A percentile compares a stretch with the other conserved stretches of the same genome.
These are phyloP conservation scores for Cercospora zeae-maydis DNA, from an alignment of 2,329 filamentous ascomycete genomes.

Conservation along the genomic window DNA sequence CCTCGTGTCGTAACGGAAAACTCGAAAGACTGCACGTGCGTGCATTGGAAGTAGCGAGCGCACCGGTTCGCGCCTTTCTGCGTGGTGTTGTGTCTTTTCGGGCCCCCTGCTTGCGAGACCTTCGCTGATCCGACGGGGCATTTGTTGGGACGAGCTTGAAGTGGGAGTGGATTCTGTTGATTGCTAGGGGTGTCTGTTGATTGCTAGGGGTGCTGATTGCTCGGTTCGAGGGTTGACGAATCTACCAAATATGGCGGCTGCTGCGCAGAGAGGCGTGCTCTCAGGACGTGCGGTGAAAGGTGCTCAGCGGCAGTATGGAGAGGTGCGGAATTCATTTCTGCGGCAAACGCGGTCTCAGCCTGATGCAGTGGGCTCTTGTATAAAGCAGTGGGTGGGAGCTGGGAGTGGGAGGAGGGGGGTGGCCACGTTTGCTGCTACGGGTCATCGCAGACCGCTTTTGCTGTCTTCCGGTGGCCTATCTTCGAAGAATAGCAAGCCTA, in stretches of 20 bases:
- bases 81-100: background rate
- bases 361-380: slow-evolving; percentile 7
- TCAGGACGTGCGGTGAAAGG: background rate
- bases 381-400: slow-evolving; percentile 4
- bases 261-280: background rate
- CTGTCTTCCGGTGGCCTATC: background rate
- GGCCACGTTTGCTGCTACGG: slow-evolving; percentile 10
- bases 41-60: background rate
- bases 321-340: background rate
- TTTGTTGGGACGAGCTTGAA: background rate
- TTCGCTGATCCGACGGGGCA: background rate
- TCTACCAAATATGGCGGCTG: slow-evolving; percentile 4
- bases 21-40: background rate
- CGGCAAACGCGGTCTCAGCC: slow-evolving; percentile 2
- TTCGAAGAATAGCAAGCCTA: background rate
- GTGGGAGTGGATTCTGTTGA: background rate
- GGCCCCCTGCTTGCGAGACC: background rate
- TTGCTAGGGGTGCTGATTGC: background rate
- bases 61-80: background rate
- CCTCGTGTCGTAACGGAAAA: background rate
- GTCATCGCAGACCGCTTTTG: slow-evolving; percentile 12
- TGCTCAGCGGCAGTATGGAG: background rate
- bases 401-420: slow-evolving; percentile 7
- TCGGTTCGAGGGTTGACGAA: background rate
- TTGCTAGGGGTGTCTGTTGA: background rate